Evolutionary conservation across 1,139 yeast genomes (phyloP).

Genomic region (Pichia sorboxylosa): DNA sequence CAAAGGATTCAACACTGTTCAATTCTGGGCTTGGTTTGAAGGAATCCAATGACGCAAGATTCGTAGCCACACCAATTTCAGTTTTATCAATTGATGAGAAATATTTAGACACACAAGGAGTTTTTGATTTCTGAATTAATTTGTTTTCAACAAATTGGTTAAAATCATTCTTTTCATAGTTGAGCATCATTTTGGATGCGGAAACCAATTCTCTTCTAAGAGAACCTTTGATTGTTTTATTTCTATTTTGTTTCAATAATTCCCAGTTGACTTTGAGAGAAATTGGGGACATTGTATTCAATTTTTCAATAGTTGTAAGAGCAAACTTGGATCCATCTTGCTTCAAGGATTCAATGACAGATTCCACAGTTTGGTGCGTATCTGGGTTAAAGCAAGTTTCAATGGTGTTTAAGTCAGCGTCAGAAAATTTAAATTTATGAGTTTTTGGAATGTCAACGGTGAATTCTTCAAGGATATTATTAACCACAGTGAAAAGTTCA

Average conservation of each 20-base stretch:
- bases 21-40: conserved; percentile 15
- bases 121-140: conserved; percentile 31
- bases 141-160: conserved; percentile 69
- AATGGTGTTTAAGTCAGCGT: conserved; percentile 48
- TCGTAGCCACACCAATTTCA: conserved; percentile 20
- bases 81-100: conserved; percentile 27
- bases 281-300: conserved; percentile 59
- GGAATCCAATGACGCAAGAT: conserved; percentile 18
- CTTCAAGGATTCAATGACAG: conserved; percentile 46
- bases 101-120: conserved; percentile 15
- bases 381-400: conserved; percentile 49
- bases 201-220: conserved; percentile 63
- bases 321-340: conserved; percentile 60
- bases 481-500: conserved; percentile 48
- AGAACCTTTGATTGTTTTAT: conserved; percentile 51
- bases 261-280: conserved; percentile 67
- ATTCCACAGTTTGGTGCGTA: conserved; percentile 44
- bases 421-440: conserved; percentile 47
- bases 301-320: conserved; percentile 39
- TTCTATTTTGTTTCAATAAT: conserved; percentile 51
- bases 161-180: conserved; percentile 49
- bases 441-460: conserved; percentile 55
- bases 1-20: conserved; percentile 10
- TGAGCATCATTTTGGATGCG: conserved; percentile 65
- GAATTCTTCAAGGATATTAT: conserved; percentile 68